Evolutionary conservation across 768 basidiomycete genomes (phyloP), one percentile per base, ranked within the genome.

Genomic region (Suillus occidentalis): DNA sequence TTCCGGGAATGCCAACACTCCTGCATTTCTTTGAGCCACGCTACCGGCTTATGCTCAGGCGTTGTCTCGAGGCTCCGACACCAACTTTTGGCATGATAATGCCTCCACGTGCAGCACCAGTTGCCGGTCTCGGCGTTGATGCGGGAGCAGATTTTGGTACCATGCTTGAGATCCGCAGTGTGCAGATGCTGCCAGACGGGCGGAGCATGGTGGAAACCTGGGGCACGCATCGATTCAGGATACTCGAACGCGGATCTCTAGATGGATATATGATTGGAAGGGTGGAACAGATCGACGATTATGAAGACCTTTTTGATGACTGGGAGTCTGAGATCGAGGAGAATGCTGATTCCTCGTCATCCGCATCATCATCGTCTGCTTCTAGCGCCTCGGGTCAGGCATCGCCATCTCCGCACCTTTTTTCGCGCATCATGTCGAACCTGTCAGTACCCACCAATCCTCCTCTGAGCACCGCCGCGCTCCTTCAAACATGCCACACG

Each of bases 61-160:
- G 97, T n/a, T 95, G 92, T 74, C 88, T 98, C 64, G 89, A 94
- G 70, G 87, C 84, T 18, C 81, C 85, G 6, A 80, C 79, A 50
- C 92, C 92, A n/a, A 82, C 83, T 28, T 97, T 99, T 76, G 97
- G 97, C 43, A 98, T 98, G 93, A 85, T 97, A 71, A 89, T 97
- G 80, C 89, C 92, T 16, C 81, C 85, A 25, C 73, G 79, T 28
- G 76, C 80, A 1, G 73, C 78, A 3, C 73, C 72, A 9, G 66
- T 71, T 31, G 47, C 65, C 13, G 69, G 66, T 61, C 70, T 70
- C 47, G 70, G 70, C 20, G 16, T 72, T 37, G 66, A 58, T 6
- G 43, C 65, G 14, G 73, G 75, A 53, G 65, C 67, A 42, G 75
- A 94, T 65, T 99, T 91, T 76, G 97, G 97, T 5, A 99, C 95